Conservation (phyloP, 2,329 filamentous ascomycete genomes). For the Emergomyces africanus region DNA sequence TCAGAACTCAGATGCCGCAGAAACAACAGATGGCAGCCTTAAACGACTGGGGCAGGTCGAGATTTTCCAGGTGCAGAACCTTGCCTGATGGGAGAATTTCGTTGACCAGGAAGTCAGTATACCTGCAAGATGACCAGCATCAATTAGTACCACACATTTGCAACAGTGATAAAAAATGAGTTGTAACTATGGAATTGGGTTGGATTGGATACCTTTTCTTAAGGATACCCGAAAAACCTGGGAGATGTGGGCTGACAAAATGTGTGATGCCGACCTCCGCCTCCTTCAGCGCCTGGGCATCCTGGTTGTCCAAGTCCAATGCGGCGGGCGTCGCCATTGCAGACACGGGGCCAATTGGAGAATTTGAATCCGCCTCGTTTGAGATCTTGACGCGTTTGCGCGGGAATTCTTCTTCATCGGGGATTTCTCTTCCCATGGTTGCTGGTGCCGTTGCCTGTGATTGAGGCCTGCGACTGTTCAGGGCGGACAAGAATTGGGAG, state of each 20-base stretch:
- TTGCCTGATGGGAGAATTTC: constrained; percentile 67
- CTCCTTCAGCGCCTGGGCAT: constrained; percentile 28
- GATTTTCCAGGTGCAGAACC: constrained; percentile 57
- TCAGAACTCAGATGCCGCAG: too few relatives aligned
- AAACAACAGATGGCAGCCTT: constrained; percentile 3
- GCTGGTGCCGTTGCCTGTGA: not conserved
- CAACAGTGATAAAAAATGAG: too few relatives aligned
- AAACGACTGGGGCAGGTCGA: constrained; percentile 19
- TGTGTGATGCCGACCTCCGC: constrained; percentile 48
- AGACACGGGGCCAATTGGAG: too few relatives aligned
- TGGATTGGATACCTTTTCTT: constrained; percentile 47
- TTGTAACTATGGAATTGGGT: not conserved
- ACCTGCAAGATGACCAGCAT: constrained; percentile 37
- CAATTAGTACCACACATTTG: not conserved
- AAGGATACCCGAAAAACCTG: constrained; percentile 50
- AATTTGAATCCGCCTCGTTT: too few relatives aligned
- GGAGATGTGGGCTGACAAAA: constrained; percentile 45
- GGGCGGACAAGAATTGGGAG: too few relatives aligned
- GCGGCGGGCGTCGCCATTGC: too few relatives aligned
- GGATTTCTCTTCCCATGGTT: too few relatives aligned
- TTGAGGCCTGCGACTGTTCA: too few relatives aligned
- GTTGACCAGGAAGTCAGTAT: constrained; percentile 86
- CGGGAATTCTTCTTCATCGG: too few relatives aligned
- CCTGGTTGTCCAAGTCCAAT: constrained; percentile 4
- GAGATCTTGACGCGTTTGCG: too few relatives aligned